Conservation (phyloP, 306 rosid species). For the Cyclanthera cordifolia region DNA sequence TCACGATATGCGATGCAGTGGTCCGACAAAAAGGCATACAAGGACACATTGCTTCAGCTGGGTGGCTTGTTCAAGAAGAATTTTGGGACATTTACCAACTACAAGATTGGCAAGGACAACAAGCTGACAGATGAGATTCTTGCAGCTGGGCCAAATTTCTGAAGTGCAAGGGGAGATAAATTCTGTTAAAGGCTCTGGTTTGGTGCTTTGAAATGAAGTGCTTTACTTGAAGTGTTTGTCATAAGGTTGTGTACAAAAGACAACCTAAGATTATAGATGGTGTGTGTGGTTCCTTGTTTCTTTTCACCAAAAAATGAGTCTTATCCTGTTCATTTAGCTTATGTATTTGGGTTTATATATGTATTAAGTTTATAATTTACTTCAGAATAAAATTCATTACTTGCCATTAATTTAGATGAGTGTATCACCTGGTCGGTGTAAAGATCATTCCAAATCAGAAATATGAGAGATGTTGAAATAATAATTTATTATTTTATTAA, state of each 20-base stretch:
- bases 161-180: background rate
- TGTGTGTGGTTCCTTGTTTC: background rate
- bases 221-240: background rate
- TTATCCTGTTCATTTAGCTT: background rate
- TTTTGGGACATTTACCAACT: constrained; percentile 46
- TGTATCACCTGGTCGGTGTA: no score
- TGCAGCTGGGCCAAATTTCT: constrained; percentile 66
- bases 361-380: background rate
- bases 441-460: no score
- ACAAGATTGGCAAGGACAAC: constrained; percentile 48
- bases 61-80: constrained; percentile 63
- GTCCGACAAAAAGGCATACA: constrained; percentile 50
- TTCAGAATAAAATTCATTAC: background rate
- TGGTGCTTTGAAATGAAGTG: background rate
- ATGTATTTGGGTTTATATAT: background rate
- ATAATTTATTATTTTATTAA: no score
- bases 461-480: no score
- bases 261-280: no score
- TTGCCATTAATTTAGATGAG: no score
- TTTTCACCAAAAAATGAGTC: background rate
- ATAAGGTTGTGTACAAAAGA: background rate
- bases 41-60: constrained; percentile 44
- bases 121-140: constrained; percentile 61
- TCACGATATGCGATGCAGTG: constrained; percentile 32
- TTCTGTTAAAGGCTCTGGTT: background rate